A percentile compares a stretch with the other conserved stretches of the same genome.
Evolutionary conservation across 306 rosid species (phyloP).

Genomic region (Dalbergia cochinchinensis): DNA sequence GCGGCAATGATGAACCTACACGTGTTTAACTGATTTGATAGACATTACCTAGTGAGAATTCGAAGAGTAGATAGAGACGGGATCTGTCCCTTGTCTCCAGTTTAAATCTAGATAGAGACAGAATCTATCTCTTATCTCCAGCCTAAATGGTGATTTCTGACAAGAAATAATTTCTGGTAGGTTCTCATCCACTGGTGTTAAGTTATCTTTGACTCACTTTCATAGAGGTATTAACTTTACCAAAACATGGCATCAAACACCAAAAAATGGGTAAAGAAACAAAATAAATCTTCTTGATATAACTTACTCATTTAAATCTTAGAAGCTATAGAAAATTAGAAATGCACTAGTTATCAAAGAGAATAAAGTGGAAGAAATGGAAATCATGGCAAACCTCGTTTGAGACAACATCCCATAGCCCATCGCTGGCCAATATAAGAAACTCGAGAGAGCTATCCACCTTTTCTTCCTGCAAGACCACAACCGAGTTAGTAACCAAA

Average conservation of each 20-base stretch:
- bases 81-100: neutral
- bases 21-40: neutral
- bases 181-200: neutral
- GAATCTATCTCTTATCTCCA: neutral
- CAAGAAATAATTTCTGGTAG: neutral
- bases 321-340: neutral
- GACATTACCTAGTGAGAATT: neutral
- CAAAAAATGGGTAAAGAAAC: neutral
- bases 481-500: slow-evolving; percentile 15
- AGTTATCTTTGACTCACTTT: neutral
- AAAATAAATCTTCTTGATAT: neutral
- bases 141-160: neutral
- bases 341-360: slow-evolving; percentile 4
- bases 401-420: slow-evolving; percentile 96
- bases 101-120: neutral
- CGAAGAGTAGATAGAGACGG: neutral
- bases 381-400: slow-evolving; percentile 74
- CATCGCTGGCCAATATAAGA: slow-evolving; percentile 97
- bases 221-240: neutral
- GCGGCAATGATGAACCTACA: neutral
- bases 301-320: slow-evolving; percentile 6
- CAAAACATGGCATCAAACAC: neutral
- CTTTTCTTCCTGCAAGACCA: slow-evolving; percentile 81
- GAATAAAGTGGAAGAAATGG: slow-evolving; percentile 3
- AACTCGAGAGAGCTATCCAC: slow-evolving; percentile 93